These are phyloP conservation scores for Dothiorella sarmentorum DNA, from an alignment of 2,329 filamentous ascomycete species.

Conservation along the genomic window DNA sequence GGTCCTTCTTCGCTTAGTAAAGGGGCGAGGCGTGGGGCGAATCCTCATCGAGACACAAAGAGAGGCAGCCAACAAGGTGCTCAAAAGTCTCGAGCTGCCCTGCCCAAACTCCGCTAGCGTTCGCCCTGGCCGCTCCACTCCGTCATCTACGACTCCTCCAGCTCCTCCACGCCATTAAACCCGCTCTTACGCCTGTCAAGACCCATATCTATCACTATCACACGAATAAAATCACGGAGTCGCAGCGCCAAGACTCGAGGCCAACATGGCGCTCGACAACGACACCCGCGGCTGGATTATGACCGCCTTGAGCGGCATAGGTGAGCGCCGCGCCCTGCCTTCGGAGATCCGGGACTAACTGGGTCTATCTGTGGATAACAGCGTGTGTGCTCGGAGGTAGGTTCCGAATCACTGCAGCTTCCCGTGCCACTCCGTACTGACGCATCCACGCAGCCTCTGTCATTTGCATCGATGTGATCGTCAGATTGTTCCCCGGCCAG, in stretches of 20 bases:
- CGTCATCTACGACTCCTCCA: neutral
- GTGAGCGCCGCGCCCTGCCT: constrained; percentile 38
- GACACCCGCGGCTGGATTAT: constrained; percentile 94
- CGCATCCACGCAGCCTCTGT: constrained; percentile 60
- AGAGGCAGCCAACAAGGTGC: constrained; percentile 15
- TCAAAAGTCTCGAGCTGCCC: constrained; percentile 1
- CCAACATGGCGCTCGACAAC: constrained; percentile 25
- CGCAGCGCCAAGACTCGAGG: neutral
- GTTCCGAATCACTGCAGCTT: constrained; percentile 1
- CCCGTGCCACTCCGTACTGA: constrained; percentile 9
- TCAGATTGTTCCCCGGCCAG: constrained; percentile 69
- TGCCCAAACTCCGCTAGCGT: neutral
- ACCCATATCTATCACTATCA: neutral
- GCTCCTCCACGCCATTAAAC: neutral
- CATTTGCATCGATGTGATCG: constrained; percentile 79
- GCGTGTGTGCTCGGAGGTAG: constrained; percentile 39
- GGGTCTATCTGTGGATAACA: constrained; percentile 19
- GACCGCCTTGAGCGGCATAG: constrained; percentile 75
- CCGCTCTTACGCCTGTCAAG: neutral
- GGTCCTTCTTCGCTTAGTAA: neutral
- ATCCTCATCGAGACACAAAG: neutral
- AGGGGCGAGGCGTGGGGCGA: neutral
- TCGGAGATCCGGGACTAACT: neutral
- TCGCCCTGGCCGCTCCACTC: neutral
- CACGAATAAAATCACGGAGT: neutral